Evolutionary conservation across 495 filamentous ascomycete genomes (phyloP).

Genomic region (Penicillium crystallinum): DNA sequence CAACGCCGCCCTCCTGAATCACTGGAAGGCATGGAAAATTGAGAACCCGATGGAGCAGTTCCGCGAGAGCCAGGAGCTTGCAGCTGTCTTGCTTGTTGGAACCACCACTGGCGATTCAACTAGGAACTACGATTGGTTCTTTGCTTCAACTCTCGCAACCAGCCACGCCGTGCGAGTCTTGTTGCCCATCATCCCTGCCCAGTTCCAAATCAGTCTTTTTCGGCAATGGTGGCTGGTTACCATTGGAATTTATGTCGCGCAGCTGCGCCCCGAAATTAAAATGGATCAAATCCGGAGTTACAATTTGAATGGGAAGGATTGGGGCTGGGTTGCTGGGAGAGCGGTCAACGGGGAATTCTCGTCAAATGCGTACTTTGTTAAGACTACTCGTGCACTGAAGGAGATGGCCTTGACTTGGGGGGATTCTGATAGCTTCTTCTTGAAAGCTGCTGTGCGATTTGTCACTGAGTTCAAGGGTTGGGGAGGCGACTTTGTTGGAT

Average conservation of each 20-base stretch:
- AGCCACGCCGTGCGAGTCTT: constrained; percentile 84
- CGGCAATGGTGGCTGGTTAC: constrained; percentile 86
- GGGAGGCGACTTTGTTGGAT: constrained; percentile 49
- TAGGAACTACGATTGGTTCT: constrained; percentile 72
- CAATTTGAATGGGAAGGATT: constrained; percentile 59
- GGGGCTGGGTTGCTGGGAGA: constrained; percentile 67
- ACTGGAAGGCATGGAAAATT: constrained; percentile 84
- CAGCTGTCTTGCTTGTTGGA: constrained; percentile 64
- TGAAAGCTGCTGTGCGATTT: constrained; percentile 76
- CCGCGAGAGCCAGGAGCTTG: constrained; percentile 69
- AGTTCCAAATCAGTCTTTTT: constrained; percentile 66
- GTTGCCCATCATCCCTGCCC: constrained; percentile 68
- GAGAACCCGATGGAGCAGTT: constrained; percentile 63
- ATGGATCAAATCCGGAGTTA: constrained; percentile 56
- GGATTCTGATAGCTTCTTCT: constrained; percentile 68
- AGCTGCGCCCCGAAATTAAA: constrained; percentile 65
- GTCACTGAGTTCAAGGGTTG: constrained; percentile 74
- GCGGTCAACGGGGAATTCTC: constrained; percentile 60
- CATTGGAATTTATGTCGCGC: constrained; percentile 68
- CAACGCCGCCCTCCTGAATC: constrained; percentile 66
- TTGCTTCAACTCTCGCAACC: constrained; percentile 74
- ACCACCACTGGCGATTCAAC: constrained; percentile 33
- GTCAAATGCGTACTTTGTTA: constrained; percentile 78
- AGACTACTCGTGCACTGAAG: constrained; percentile 70
- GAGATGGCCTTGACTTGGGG: constrained; percentile 77